Conservation (phyloP, 257 asterid species). For the Gentiana dahurica region DNA sequence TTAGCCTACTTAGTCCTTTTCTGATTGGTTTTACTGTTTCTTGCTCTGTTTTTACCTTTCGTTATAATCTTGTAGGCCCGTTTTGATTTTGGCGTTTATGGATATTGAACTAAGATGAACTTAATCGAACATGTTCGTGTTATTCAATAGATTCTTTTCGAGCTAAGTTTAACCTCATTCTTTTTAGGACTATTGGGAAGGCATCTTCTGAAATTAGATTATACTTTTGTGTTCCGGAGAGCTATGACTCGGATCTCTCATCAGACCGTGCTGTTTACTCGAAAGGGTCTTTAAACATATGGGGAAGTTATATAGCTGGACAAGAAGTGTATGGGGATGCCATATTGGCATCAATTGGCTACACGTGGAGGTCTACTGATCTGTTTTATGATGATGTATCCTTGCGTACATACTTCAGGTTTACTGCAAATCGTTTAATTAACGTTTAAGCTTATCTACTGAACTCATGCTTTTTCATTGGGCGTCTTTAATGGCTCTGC, state of each 20-base stretch:
- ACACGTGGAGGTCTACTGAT: slow-evolving; percentile 67
- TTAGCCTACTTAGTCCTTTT: background rate
- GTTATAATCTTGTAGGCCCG: too few relatives aligned
- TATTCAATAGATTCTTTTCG: background rate
- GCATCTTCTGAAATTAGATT: slow-evolving; percentile 87
- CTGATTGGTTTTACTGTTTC: too few relatives aligned
- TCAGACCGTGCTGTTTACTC: slow-evolving; percentile 21
- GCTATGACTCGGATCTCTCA: slow-evolving; percentile 14
- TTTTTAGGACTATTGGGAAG: slow-evolving; percentile 67
- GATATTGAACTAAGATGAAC: too few relatives aligned
- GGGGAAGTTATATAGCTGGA: slow-evolving; percentile 75
- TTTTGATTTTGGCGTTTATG: too few relatives aligned
- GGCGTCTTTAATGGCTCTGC: slow-evolving; percentile 3
- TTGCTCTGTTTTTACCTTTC: too few relatives aligned
- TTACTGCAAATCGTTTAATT: slow-evolving; percentile 9
- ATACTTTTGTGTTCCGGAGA: slow-evolving; percentile 52
- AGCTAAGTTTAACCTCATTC: slow-evolving; percentile 1
- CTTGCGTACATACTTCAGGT: slow-evolving; percentile 64
- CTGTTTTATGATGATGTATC: slow-evolving; percentile 54
- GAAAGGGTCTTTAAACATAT: slow-evolving; percentile 43
- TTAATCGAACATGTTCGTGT: too few relatives aligned
- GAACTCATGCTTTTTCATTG: background rate
- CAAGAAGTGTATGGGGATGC: slow-evolving; percentile 75
- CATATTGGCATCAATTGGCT: slow-evolving; percentile 76
- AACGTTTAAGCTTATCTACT: background rate